Conservation (phyloP, 306 rosid genomes). For the Neltuma alba region DNA sequence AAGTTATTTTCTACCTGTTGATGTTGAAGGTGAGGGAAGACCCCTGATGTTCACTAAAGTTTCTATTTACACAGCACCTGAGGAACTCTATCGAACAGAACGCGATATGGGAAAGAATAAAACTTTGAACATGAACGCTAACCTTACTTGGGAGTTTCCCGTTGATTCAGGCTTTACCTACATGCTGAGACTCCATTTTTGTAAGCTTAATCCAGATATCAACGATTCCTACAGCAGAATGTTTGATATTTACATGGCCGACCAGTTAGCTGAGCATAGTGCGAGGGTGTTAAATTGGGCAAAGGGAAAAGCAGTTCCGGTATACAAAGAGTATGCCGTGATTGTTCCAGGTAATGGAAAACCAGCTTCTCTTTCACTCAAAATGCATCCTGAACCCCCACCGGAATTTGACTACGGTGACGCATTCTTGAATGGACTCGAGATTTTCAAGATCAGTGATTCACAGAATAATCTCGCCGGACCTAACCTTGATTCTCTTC, state of each 20-base stretch:
- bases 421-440: constrained; percentile 42
- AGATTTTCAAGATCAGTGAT: constrained; percentile 43
- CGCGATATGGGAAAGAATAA: neutral
- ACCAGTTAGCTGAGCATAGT: neutral
- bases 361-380: constrained; percentile 1
- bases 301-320: neutral
- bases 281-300: neutral
- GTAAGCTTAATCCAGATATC: neutral
- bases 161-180: constrained; percentile 7
- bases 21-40: accelerated
- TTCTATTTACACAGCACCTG: constrained; percentile 18
- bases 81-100: neutral
- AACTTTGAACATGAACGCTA: neutral
- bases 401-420: accelerated
- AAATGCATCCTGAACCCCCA: neutral
- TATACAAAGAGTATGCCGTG: constrained; percentile 9
- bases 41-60: accelerated
- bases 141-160: constrained; percentile 5
- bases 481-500: constrained; percentile 23
- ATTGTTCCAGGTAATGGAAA: neutral
- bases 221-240: accelerated
- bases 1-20: neutral
- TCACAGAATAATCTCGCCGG: constrained; percentile 31
- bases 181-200: constrained; percentile 32
- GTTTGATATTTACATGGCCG: constrained; percentile 9